phyloP scores from a whole-genome alignment of 1,139 yeast genomes.

The Lodderomyces orthopsilosis region DNA sequence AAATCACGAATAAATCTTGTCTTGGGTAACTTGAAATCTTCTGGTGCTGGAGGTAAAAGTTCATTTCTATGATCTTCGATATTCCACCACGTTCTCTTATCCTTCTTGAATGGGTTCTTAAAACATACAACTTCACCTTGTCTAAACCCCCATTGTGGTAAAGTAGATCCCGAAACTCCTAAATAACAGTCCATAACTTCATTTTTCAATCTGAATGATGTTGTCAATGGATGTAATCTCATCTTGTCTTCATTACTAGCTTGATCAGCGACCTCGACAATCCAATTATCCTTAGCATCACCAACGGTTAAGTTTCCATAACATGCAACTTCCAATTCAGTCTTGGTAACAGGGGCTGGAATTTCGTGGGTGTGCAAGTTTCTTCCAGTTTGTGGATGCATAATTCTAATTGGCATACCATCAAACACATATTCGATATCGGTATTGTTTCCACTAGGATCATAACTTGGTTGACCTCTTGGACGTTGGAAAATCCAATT shows the following conservation, averaged over 20 bases:
- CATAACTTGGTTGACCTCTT: conserved; percentile 57
- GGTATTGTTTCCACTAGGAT: conserved; percentile 48
- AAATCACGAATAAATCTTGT: conserved; percentile 87
- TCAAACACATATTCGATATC: conserved; percentile 60
- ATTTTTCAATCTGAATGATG: conserved; percentile 77
- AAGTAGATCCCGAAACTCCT: conserved; percentile 71
- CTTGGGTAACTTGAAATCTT: conserved; percentile 73
- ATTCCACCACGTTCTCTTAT: conserved; percentile 98
- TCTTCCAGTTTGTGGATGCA: conserved; percentile 81
- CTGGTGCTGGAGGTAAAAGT: conserved; percentile 69
- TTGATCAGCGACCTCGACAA: conserved; percentile 82
- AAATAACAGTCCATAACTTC: conserved; percentile 76
- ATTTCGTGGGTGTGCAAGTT: conserved; percentile 88
- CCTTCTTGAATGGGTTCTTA: conserved; percentile 72
- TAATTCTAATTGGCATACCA: conserved; percentile 73
- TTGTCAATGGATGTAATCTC: conserved; percentile 79
- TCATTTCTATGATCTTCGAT: conserved; percentile 81
- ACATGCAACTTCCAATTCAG: conserved; percentile 83
- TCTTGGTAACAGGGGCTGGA: conserved; percentile 72
- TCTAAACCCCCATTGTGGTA: conserved; percentile 98
- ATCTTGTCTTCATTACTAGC: conserved; percentile 63
- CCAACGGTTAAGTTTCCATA: conserved; percentile 88
- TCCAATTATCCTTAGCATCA: conserved; percentile 92
- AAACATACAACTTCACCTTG: conserved; percentile 95
- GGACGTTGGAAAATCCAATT: conserved; percentile 84